phyloP scores from a whole-genome alignment of 169 alveolate genomes.

The Miamiensis avidus region DNA sequence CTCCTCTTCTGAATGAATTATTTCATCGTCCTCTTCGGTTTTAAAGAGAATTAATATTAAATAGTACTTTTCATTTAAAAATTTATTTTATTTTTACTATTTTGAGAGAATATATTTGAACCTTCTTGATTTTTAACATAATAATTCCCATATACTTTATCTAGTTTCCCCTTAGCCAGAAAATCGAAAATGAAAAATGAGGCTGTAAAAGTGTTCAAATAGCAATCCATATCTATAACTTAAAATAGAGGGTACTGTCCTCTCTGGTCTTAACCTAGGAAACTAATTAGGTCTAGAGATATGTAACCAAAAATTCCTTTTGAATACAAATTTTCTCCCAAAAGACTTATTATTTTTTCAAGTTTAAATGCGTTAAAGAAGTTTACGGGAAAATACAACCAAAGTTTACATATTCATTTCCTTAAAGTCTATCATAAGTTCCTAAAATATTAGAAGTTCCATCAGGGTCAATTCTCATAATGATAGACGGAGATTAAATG shows the following conservation, averaged over 20 bases:
- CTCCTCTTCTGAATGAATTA: constrained; percentile 6
- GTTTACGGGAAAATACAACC: constrained; percentile 85
- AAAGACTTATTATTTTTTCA: constrained; percentile 60
- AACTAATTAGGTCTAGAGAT: constrained; percentile 76
- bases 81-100: no score
- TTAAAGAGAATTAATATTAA: no score
- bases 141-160: constrained; percentile 54
- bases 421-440: constrained; percentile 82
- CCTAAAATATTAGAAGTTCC: constrained; percentile 75
- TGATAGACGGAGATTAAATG: constrained; percentile 71
- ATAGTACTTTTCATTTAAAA: no score
- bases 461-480: constrained; percentile 78
- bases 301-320: constrained; percentile 85
- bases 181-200: constrained; percentile 65
- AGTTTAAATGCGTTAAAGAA: constrained; percentile 67
- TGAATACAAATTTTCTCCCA: constrained; percentile 76
- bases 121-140: constrained; percentile 30
- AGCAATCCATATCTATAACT: constrained; percentile 69
- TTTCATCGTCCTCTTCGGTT: no score
- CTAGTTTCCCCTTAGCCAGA: constrained; percentile 65
- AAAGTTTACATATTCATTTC: constrained; percentile 69
- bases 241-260: constrained; percentile 71
- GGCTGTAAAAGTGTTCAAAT: constrained; percentile 55
- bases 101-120: neutral
- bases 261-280: constrained; percentile 63